Evolutionary conservation across 2,329 filamentous ascomycete genomes (phyloP), one percentile per base, ranked within the genome.

Genomic region (Exophiala alcalophila): DNA sequence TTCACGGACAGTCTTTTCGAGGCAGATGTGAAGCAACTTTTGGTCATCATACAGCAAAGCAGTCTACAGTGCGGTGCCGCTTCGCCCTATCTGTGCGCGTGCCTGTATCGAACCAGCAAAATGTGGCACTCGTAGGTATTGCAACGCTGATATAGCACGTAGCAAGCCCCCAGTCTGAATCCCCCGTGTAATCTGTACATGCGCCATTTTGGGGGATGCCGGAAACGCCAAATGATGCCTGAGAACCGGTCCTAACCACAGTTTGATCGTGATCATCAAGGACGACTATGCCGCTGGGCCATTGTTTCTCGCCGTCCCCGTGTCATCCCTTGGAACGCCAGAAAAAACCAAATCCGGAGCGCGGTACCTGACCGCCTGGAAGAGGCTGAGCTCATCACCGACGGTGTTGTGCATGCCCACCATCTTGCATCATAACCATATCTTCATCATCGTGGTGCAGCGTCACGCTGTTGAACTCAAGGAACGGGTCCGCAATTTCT

Each of bases 401-500:
- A 33, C 47, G 41, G 32, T 46, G 49, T 14, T 37, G 27, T 26
- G 34, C 28, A 16, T 41, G 47, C 32, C 47, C 52, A 11, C 35
- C 45, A 25, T 51, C 44, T 14, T 47, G 47, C 46, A 52, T 52
- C 39, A 50, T 40, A 40, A 51, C 39, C 41, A 29, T 43, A 18
- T 89, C 86, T 56, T 96, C 91, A 11, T 89, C 92, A 43, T 97
- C 92, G 61, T 98, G 92, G 65, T 97, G 91, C 49, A 98, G 73
- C 36, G 92, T 98, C 28, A 98, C 90, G 62, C 88, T 94, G 73
- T 97, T 98, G 68, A 98, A 98, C 65, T 97, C 92, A 66, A 96
- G 87, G 62, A 98, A 98, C 2, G 92, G 92, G 74, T 98, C 92
- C 3, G 79, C 74, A 25, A 83, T 63, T 61, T 96, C 91, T 25